Percentiles rank a stretch among this genome's conserved stretches.
Evolutionary conservation across 495 filamentous ascomycete genomes (phyloP).

Genomic region (Xylaria grammica): DNA sequence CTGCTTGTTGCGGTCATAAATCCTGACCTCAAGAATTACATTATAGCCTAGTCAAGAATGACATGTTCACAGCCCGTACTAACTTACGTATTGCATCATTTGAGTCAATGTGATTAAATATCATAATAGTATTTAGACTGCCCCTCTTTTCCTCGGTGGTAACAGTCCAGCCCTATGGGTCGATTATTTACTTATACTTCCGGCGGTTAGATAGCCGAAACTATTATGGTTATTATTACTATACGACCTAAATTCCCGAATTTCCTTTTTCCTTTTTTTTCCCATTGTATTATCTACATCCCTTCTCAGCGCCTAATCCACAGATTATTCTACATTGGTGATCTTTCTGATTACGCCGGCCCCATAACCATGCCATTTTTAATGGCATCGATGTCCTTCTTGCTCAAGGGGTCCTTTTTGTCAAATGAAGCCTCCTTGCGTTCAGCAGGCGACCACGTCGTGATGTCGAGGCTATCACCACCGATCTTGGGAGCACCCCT

Average conservation of each 20-base stretch:
- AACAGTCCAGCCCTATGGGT: neutral
- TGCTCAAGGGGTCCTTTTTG: conserved; percentile 37
- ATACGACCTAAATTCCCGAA: too few relatives aligned
- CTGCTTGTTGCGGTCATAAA: conserved; percentile 62
- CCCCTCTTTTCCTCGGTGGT: neutral
- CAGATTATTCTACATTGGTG: too few relatives aligned
- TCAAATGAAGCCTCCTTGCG: conserved; percentile 34
- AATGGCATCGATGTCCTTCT: conserved; percentile 35
- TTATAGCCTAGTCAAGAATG: neutral
- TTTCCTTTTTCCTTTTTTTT: too few relatives aligned
- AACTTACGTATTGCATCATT: neutral
- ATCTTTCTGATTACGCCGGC: neutral
- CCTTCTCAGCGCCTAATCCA: neutral
- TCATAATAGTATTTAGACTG: neutral
- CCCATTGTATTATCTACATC: neutral
- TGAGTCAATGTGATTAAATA: neutral
- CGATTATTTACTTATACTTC: too few relatives aligned
- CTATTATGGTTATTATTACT: too few relatives aligned
- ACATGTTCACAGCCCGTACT: neutral
- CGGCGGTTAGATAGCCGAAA: too few relatives aligned
- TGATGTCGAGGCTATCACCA: conserved; percentile 44
- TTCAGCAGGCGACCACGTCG: conserved; percentile 36
- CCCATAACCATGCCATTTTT: conserved; percentile 38
- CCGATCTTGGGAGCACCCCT: conserved; percentile 30
- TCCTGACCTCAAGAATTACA: neutral